A percentile compares a stretch with the other conserved stretches of the same genome.
Evolutionary conservation across 768 basidiomycete genomes (phyloP).

Genomic region (Suillus hirtellus): DNA sequence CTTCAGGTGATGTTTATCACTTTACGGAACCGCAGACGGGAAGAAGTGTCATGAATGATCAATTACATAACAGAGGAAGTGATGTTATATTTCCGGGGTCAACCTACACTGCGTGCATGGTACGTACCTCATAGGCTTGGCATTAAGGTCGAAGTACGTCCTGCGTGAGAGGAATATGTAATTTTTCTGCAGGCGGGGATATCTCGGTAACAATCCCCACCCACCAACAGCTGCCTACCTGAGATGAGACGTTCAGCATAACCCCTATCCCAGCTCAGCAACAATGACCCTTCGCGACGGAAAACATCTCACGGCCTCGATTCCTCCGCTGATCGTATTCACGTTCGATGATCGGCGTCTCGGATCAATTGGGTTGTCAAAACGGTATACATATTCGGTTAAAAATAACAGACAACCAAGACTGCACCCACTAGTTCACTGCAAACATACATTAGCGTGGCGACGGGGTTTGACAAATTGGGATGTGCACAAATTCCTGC

Average conservation of each 20-base stretch:
- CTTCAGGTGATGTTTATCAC: not conserved
- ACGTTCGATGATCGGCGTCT: conserved; percentile 1
- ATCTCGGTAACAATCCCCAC: not conserved
- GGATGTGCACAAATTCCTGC: not conserved
- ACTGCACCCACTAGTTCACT: not conserved
- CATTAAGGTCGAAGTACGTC: not conserved
- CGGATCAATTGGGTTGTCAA: conserved; percentile 1
- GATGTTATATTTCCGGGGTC: not conserved
- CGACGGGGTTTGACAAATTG: not conserved
- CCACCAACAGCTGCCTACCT: not conserved
- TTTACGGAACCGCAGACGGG: conserved; percentile 1
- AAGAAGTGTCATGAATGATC: not conserved
- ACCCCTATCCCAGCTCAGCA: conserved; percentile 2
- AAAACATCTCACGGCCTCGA: not conserved
- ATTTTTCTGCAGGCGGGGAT: not conserved
- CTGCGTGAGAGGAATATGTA: not conserved
- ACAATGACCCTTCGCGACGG: not conserved
- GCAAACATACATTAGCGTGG: not conserved
- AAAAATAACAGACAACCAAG: not conserved
- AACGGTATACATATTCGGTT: not conserved
- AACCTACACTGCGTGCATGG: not conserved
- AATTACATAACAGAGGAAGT: not conserved
- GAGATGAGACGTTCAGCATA: not conserved
- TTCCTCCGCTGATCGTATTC: conserved; percentile 2
- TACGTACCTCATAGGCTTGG: not conserved